Conservation (phyloP, 805 yeast species). For the Candida awuae region DNA sequence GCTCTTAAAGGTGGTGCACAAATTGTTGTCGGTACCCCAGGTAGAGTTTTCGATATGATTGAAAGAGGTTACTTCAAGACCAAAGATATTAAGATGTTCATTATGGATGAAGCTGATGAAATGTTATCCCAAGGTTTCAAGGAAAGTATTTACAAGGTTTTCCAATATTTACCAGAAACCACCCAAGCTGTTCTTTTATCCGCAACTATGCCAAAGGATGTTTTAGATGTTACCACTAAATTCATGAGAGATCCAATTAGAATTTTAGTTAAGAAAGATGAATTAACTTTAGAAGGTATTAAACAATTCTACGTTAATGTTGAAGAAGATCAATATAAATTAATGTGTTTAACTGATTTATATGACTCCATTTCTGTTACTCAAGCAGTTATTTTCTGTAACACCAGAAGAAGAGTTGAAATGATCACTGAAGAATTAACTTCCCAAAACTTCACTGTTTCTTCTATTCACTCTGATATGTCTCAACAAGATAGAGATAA, state of each 20-base stretch:
- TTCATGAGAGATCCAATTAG: constrained; percentile 92
- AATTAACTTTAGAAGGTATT: constrained; percentile 88
- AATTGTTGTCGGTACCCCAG: constrained; percentile 95
- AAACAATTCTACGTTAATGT: constrained; percentile 87
- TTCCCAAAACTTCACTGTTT: constrained; percentile 80
- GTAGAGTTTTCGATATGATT: constrained; percentile 87
- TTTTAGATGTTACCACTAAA: constrained; percentile 82
- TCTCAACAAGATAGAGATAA: constrained; percentile 90
- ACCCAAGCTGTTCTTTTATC: constrained; percentile 91
- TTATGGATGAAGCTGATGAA: constrained; percentile 97
- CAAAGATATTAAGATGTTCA: constrained; percentile 74
- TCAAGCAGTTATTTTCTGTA: constrained; percentile 97
- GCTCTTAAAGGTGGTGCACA: constrained; percentile 72
- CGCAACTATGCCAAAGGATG: constrained; percentile 91
- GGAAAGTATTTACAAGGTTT: constrained; percentile 90
- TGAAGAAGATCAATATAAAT: constrained; percentile 89
- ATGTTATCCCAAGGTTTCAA: constrained; percentile 87
- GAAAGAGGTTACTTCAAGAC: constrained; percentile 71
- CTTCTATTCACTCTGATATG: constrained; percentile 96
- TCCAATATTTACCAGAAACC: constrained; percentile 71
- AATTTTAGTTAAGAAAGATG: constrained; percentile 90
- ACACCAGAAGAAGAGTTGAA: constrained; percentile 92
- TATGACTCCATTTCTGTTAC: constrained; percentile 94
- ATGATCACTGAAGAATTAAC: constrained; percentile 76
- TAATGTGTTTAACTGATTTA: constrained; percentile 87